A percentile compares a stretch with the other conserved stretches of the same genome.
These are phyloP conservation scores for Daucus carota DNA, from an alignment of 129 eudicot species.

Conservation along the genomic window DH1_v3.0 NC_030384.2:41744001-41744500, in stretches of 20 bases:
- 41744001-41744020: neutral
- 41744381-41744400: neutral
- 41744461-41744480: neutral
- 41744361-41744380: constrained; percentile 3
- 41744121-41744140: neutral
- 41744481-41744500: neutral
- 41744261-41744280: neutral
- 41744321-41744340: constrained; percentile 47
- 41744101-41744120: neutral
- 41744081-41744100: neutral
- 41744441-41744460: neutral
- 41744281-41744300: constrained; percentile 34
- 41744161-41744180: neutral
- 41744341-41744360: constrained; percentile 53
- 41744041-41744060: neutral
- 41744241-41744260: neutral
- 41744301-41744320: constrained; percentile 41
- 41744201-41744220: neutral
- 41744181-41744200: neutral
- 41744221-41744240: neutral
- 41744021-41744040: neutral
- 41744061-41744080: neutral
- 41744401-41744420: neutral
- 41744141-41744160: neutral
- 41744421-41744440: neutral